Conservation (phyloP, 495 filamentous ascomycete genomes). For the Poronia punctata region DNA sequence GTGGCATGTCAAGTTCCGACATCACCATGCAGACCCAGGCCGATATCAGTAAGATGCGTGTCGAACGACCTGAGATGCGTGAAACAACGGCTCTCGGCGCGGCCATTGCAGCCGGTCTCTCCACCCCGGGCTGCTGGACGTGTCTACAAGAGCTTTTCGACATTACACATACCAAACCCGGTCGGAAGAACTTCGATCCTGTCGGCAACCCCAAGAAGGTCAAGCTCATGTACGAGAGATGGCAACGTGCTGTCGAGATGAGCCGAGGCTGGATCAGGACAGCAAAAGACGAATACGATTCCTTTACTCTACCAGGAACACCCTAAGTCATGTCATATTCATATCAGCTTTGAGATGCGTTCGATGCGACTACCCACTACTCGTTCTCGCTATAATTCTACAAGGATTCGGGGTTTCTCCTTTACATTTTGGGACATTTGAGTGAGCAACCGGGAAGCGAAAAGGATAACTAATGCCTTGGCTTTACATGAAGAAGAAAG, state of each 20-base stretch:
- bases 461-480: too few species aligned
- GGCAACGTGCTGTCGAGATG: conserved; percentile 87
- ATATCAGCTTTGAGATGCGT: too few species aligned
- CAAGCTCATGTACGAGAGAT: conserved; percentile 64
- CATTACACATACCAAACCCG: conserved; percentile 58
- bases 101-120: conserved; percentile 90
- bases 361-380: too few species aligned
- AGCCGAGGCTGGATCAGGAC: conserved; percentile 70
- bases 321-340: neutral
- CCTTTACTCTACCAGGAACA: neutral
- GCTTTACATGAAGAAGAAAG: too few species aligned
- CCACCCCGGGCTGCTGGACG: conserved; percentile 68
- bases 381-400: too few species aligned
- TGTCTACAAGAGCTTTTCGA: conserved; percentile 69
- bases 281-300: conserved; percentile 5
- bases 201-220: conserved; percentile 54
- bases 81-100: conserved; percentile 91
- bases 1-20: conserved; percentile 90
- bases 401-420: too few species aligned
- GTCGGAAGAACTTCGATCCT: conserved; percentile 68
- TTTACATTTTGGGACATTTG: too few species aligned
- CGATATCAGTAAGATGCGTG: conserved; percentile 79
- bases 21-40: conserved; percentile 97
- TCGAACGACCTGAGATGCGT: conserved; percentile 84
- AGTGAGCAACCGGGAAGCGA: too few species aligned